These are phyloP conservation scores for Stagonosporopsis vannaccii DNA, from an alignment of 2,329 filamentous ascomycete species.

Conservation along the genomic window DNA sequence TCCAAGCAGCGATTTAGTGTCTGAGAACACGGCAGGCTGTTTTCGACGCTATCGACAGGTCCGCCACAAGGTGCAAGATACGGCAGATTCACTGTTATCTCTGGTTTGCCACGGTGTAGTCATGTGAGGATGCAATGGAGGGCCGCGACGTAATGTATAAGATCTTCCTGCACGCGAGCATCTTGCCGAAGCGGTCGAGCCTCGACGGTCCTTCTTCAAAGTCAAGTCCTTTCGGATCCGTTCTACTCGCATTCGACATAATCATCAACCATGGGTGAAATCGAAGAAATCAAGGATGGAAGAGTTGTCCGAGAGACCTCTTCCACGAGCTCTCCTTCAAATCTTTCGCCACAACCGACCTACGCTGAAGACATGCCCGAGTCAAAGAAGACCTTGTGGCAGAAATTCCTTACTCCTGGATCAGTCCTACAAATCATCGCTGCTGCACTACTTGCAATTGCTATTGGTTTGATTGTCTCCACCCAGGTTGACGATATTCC, in stretches of 20 bases:
- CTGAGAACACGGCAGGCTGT: conserved; percentile 5
- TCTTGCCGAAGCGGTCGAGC: conserved; percentile 1
- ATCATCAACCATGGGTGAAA: conserved; percentile 24
- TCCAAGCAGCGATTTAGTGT: conserved; percentile 16
- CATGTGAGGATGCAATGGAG: conserved; percentile 8
- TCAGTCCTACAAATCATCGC: conserved; percentile 60
- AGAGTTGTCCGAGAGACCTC: conserved; percentile 22
- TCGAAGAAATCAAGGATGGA: conserved; percentile 25
- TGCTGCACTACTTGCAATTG: conserved; percentile 59
- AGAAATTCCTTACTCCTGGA: conserved; percentile 52
- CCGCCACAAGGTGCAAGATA: conserved; percentile 10
- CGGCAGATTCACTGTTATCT: conserved; percentile 26
- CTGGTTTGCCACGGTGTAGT: conserved; percentile 23
- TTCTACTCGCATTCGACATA: not conserved
- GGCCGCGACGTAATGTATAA: conserved; percentile 26
- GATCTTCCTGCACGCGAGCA: conserved; percentile 16
- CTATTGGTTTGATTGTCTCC: conserved; percentile 58
- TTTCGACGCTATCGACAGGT: conserved; percentile 14
- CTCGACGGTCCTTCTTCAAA: not conserved
- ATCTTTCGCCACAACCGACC: conserved; percentile 20
- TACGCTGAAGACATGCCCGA: conserved; percentile 18
- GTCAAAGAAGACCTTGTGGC: conserved; percentile 42
- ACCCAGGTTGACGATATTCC: conserved; percentile 55
- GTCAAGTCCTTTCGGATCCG: not conserved
- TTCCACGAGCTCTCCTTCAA: conserved; percentile 17